A percentile compares a stretch with the other conserved stretches of the same genome.
Evolutionary conservation across 192 early-diverging fungal genomes (phyloP).

Genomic region (Piromyces sp.): DNA sequence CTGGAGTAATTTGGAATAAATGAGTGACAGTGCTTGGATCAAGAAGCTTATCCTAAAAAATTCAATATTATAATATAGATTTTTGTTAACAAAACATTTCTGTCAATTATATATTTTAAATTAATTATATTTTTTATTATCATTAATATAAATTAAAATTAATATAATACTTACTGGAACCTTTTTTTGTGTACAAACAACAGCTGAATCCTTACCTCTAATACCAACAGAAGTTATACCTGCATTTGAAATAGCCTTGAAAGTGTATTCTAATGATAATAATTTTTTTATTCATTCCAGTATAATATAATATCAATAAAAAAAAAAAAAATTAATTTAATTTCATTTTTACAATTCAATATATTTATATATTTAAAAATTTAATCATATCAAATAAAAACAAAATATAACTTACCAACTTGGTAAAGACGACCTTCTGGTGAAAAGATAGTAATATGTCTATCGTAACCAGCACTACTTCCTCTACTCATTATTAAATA

Average conservation of each 20-base stretch:
- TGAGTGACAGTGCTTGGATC: slow-evolving; percentile 86
- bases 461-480: slow-evolving; percentile 65
- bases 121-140: too few relatives aligned
- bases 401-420: slow-evolving; percentile 61
- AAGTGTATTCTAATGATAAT: slow-evolving; percentile 76
- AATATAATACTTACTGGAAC: slow-evolving; percentile 64
- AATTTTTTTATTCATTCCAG: too few relatives aligned
- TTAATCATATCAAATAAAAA: too few relatives aligned
- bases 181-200: slow-evolving; percentile 94
- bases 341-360: too few relatives aligned
- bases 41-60: slow-evolving; percentile 77
- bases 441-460: slow-evolving; percentile 99
- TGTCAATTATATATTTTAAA: too few relatives aligned
- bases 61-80: neutral
- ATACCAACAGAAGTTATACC: slow-evolving; percentile 92
- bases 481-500: neutral
- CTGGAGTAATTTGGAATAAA: slow-evolving; percentile 77
- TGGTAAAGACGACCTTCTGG: slow-evolving; percentile 98
- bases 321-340: too few relatives aligned
- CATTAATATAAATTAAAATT: too few relatives aligned
- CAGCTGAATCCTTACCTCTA: slow-evolving; percentile 84
- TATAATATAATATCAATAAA: too few relatives aligned
- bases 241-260: slow-evolving; percentile 97
- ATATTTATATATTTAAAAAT: too few relatives aligned
- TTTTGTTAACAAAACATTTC: too few relatives aligned